A percentile compares a stretch with the other conserved stretches of the same genome.
Evolutionary conservation across 73 alveolate genomes (phyloP).

Genomic region (Tetrahymena malaccensis): DNA sequence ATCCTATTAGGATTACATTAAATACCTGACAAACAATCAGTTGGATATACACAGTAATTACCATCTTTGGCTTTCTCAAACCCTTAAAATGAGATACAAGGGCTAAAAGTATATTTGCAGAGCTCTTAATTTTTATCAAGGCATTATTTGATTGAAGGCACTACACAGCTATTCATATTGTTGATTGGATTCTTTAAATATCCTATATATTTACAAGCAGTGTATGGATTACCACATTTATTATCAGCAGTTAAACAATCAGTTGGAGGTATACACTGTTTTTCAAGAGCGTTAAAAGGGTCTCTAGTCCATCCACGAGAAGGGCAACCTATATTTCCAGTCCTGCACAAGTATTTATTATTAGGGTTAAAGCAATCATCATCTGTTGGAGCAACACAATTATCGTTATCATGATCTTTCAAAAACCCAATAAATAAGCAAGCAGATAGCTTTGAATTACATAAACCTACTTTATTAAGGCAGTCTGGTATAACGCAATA

Average conservation of each 20-base stretch:
- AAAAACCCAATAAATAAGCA: neutral
- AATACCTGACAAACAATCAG: neutral
- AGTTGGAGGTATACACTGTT: neutral
- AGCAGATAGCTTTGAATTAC: neutral
- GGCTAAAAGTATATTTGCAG: neutral
- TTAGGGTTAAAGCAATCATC: neutral
- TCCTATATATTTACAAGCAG: neutral
- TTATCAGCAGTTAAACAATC: neutral
- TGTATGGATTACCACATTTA: neutral
- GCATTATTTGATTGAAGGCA: neutral
- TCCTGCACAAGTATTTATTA: neutral
- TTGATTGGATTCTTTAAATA: neutral
- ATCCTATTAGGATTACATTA: neutral
- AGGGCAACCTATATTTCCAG: neutral
- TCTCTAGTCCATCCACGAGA: neutral
- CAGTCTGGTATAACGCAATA: neutral
- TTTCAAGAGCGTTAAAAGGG: neutral
- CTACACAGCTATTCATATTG: neutral
- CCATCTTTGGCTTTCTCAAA: neutral
- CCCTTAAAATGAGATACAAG: neutral
- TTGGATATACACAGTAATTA: neutral
- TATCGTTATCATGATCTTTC: neutral
- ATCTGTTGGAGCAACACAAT: neutral
- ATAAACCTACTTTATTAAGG: neutral
- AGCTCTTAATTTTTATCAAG: neutral